A percentile compares a stretch with the other conserved stretches of the same genome.
Conservation (phyloP, 345 rosid species). For the Hibiscus mutabilis region DNA sequence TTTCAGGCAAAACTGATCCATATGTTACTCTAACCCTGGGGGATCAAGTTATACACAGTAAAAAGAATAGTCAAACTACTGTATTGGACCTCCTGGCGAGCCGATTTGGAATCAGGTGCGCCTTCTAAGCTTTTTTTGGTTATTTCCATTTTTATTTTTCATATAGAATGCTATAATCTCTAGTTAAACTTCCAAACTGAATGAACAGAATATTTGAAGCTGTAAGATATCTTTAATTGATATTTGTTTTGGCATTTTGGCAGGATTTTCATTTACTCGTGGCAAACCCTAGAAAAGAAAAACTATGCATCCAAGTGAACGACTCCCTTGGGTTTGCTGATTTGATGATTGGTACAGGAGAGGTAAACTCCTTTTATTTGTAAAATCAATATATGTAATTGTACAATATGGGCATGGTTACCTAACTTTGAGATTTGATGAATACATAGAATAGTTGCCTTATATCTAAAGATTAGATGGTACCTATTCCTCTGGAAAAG, state of each 20-base stretch:
- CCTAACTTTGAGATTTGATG: not conserved
- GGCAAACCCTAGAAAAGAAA: slow-evolving; percentile 81
- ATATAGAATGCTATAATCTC: slow-evolving; percentile 12
- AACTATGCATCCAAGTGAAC: slow-evolving; percentile 68
- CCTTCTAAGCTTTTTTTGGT: not conserved
- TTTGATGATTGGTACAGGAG: slow-evolving; percentile 70
- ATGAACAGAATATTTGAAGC: not conserved
- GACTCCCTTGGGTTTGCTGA: slow-evolving; percentile 82
- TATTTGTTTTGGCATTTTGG: slow-evolving; percentile 21
- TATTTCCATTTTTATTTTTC: not conserved
- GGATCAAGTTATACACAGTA: slow-evolving; percentile 83
- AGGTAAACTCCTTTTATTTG: slow-evolving; percentile 42
- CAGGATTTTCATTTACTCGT: slow-evolving; percentile 99
- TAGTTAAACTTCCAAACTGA: not conserved
- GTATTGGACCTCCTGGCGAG: slow-evolving; percentile 87
- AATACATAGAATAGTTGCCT: not conserved
- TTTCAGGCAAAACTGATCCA: slow-evolving; percentile 92
- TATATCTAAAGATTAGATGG: not conserved
- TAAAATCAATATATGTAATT: not conserved
- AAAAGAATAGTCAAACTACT: slow-evolving; percentile 96
- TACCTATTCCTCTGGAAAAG: not conserved
- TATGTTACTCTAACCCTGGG: slow-evolving; percentile 80
- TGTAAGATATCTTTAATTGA: not conserved
- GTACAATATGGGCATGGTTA: not conserved
- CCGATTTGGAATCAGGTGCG: slow-evolving; percentile 99